A percentile compares a stretch with the other conserved stretches of the same genome.
phyloP scores from a whole-genome alignment of 345 rosid genomes.

The Geranium rotundifolium region DNA sequence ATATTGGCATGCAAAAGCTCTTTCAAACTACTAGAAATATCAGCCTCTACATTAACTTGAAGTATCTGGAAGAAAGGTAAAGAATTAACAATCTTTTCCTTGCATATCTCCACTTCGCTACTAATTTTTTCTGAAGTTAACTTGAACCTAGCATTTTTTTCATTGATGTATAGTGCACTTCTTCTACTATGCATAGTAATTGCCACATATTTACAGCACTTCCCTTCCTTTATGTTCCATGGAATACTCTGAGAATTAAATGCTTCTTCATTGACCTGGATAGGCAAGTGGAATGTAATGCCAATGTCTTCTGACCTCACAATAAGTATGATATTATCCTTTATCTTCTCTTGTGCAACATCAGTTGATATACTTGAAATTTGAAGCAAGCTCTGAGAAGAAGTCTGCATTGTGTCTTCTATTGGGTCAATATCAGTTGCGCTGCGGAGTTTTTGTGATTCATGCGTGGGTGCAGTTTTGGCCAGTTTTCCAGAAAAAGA shows the following conservation, averaged over 20 bases:
- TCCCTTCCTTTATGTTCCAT: constrained; percentile 17
- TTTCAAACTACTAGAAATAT: constrained; percentile 27
- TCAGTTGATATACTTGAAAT: constrained; percentile 15
- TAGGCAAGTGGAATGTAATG: constrained; percentile 42
- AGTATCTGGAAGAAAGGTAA: constrained; percentile 56
- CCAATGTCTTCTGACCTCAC: constrained; percentile 50
- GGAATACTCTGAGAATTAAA: constrained; percentile 19
- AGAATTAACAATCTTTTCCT: constrained; percentile 26
- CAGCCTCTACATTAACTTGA: constrained; percentile 35
- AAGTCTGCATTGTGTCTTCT: constrained; percentile 10
- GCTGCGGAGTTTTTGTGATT: constrained; percentile 16
- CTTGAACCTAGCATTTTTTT: constrained; percentile 38
- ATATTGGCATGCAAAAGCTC: constrained; percentile 21
- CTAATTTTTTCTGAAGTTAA: constrained; percentile 36
- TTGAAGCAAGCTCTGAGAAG: constrained; percentile 21
- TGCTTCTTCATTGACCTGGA: constrained; percentile 21
- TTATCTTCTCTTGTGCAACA: constrained; percentile 15
- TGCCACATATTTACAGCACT: constrained; percentile 34
- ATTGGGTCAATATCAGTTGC: constrained; percentile 10
- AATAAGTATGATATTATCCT: constrained; percentile 14
- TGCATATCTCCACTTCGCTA: constrained; percentile 29
- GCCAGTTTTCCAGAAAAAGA: constrained; percentile 27
- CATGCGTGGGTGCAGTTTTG: constrained; percentile 14
- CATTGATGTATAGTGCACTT: constrained; percentile 29
- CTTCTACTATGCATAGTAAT: constrained; percentile 34